Base-by-base conservation (phyloP, 2,329 filamentous ascomycete species). In the Pseudovirgaria hyperparasitica region DNA sequence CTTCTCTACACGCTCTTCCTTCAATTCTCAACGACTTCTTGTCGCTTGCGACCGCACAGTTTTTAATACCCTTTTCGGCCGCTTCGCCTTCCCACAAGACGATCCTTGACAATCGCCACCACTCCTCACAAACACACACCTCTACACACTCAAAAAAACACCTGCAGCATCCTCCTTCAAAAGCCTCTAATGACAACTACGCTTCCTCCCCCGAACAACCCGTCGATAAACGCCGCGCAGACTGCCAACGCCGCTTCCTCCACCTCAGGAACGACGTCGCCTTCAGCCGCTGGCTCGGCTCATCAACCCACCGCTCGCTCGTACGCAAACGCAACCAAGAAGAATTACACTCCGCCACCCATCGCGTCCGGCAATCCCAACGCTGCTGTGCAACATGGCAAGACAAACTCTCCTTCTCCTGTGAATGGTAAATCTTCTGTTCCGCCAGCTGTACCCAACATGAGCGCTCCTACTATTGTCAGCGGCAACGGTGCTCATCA, bases 371-470 rank as follows among this genome's bases (percentile, higher is more conserved):
- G 59, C 46, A 55, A 62, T 46, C 64, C 57, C 69, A 72, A 48
- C 57, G 45, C 42, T 66, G 71, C 51, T 72, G 27, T 25, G 15
- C 50, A 54, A 32, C 50, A 55, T 55, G 52, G 45, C 29, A 55
- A 54, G 44, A 47, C 43, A 37, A 38, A 43, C 11, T 54, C 50
- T 18, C 70, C 72, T 46, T 76, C 82, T 65, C 72, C 80, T 55
- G 72, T 92, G 70, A 93, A 92, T 70, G 82, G 82, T 69, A 80
- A 79, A 60, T 64, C 67, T 40, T 65, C 74, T 56, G 77, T 77
- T 55, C 68, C 68, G 56, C 76, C 76, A 38, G 74, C 76, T 50
- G 65, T 80, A 43, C 76, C 77, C 40, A 52, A 57, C 31, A 56
- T 67, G 35, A 56, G 62, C 42, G 63, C 65, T 39, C 67, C 75